These are phyloP conservation scores for Lenzites betulinus DNA, from an alignment of 768 basidiomycete genomes.

Conservation along the genomic window DNA sequence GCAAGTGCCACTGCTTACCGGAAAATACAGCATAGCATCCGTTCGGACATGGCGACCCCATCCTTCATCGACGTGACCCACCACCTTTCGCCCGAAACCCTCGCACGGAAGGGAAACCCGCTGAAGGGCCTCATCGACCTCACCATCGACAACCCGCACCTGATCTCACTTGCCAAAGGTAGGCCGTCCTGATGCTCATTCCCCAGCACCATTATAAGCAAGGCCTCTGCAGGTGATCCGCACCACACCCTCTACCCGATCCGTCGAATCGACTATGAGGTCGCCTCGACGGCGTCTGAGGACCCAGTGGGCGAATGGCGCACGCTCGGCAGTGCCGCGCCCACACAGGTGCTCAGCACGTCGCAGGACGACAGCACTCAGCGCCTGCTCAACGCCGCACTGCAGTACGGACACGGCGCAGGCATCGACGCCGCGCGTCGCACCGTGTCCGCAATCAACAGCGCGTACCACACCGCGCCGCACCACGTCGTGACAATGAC, in stretches of 20 bases:
- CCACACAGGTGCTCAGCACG: slow-evolving; percentile 26
- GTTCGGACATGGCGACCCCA: neutral
- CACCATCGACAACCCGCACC: slow-evolving; percentile 26
- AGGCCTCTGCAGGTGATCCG: slow-evolving; percentile 42
- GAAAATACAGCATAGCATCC: too few species aligned
- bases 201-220: too few species aligned
- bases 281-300: slow-evolving; percentile 30
- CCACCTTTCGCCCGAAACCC: slow-evolving; percentile 37
- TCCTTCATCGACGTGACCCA: slow-evolving; percentile 33
- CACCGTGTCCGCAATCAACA: slow-evolving; percentile 35
- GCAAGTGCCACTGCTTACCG: too few species aligned
- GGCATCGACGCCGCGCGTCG: slow-evolving; percentile 34
- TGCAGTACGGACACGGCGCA: slow-evolving; percentile 40
- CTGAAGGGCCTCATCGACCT: slow-evolving; percentile 37
- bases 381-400: slow-evolving; percentile 28
- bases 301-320: slow-evolving; percentile 37
- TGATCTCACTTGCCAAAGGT: slow-evolving; percentile 40
- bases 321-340: slow-evolving; percentile 20
- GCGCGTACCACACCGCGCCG: slow-evolving; percentile 35
- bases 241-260: slow-evolving; percentile 37
- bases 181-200: too few species aligned
- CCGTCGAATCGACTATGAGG: slow-evolving; percentile 33
- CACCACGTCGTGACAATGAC: slow-evolving; percentile 38
- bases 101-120: slow-evolving; percentile 32
- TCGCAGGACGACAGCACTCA: slow-evolving; percentile 25